Evolutionary conservation across 371 early-diverging fungal genomes (phyloP), one percentile per base, ranked within the genome.

Genomic region (Encephalitozoon hellem): DNA sequence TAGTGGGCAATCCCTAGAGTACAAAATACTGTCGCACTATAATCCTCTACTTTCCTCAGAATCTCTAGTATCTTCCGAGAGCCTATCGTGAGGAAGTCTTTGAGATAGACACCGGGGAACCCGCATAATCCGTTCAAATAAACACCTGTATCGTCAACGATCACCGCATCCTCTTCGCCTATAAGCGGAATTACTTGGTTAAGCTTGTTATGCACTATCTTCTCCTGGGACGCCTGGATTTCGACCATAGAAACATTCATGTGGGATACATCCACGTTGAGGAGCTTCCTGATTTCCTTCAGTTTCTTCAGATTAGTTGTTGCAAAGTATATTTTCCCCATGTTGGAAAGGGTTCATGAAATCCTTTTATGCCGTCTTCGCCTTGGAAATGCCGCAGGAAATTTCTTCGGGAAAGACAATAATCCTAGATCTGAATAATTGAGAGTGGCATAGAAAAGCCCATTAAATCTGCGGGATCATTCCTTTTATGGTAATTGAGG

Each of bases 61-160:
- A 72, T 64, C 39, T 64, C 53, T 51, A 23, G 21, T 5, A 72
- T 72, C 28, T 72, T 64, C 4, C 45, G 65, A 11, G 28, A 21
- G 12, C 74, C 74, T 30, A 74, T 67, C 15, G 26, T 49, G 12
- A 74, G 45, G 26, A 74, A 74, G 30, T 66, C 26, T 43, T 74
- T 74, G 12, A 74, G 9, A 21, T 74, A 74, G n/a, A 59, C 54
- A 49, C 74, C 74, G 15, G 74, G 74, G 34, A 66, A 74, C 21
- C 67, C 74, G 30, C 53, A 38, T 5, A 74, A 42, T 3, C 49
- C 67, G 2, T 43, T 39, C 2, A 74, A 12, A 28, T 4, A 21
- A n/a, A 74, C 8, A 8, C 32, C 25, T 4, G 42, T 59, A 34
- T 74, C 74, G 38, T 74, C 74, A 32, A 66, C 67, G 0, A 74